Conservation (phyloP, 148 eudicot species). For the Arbutus unedo region DNA sequence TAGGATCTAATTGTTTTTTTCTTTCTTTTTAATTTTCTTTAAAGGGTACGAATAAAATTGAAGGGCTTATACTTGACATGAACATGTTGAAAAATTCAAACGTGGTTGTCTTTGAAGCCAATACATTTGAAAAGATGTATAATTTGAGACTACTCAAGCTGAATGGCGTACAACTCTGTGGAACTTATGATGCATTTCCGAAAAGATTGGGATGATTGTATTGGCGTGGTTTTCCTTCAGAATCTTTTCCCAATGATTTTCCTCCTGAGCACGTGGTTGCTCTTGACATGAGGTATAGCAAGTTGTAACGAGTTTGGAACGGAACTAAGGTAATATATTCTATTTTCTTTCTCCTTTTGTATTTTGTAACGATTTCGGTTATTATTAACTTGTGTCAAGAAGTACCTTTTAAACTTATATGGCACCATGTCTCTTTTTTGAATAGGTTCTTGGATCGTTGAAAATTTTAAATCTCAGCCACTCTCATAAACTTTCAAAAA, state of each 20-base stretch:
- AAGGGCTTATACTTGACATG: neutral
- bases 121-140: neutral
- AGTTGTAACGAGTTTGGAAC: neutral
- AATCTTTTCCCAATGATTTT: neutral
- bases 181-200: neutral
- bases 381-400: neutral
- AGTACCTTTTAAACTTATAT: neutral
- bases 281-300: neutral
- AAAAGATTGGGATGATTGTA: neutral
- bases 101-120: neutral
- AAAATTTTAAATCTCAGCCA: neutral
- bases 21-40: neutral
- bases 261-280: neutral
- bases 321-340: neutral
- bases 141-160: neutral
- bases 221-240: neutral
- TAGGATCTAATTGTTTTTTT: neutral
- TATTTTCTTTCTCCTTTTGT: neutral
- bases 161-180: neutral
- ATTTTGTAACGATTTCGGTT: neutral
- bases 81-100: neutral
- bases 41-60: neutral
- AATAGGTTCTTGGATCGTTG: neutral
- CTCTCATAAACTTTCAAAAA: neutral
- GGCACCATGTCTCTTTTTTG: neutral